A percentile compares a stretch with the other conserved stretches of the same genome.
Evolutionary conservation across 2,329 filamentous ascomycete genomes (phyloP).

Genomic region (Fusarium pseudocircinatum): DNA sequence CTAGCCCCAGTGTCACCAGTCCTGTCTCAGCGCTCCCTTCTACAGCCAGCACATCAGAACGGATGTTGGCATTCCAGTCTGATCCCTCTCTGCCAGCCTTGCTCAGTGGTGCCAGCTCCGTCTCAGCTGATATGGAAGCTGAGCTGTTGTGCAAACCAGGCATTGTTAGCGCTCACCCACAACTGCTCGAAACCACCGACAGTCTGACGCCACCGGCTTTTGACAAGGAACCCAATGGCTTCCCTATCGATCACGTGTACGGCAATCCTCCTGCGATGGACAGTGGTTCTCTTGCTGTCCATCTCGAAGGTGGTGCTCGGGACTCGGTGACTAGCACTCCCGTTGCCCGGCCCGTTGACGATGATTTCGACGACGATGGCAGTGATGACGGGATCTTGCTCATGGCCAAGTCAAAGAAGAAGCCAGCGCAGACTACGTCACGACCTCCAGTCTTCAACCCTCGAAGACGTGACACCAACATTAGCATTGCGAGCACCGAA

Average conservation of each 20-base stretch:
- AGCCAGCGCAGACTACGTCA: slow-evolving; percentile 40
- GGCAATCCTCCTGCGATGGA: slow-evolving; percentile 47
- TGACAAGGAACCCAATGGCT: slow-evolving; percentile 58
- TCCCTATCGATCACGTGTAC: slow-evolving; percentile 57
- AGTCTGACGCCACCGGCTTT: slow-evolving; percentile 64
- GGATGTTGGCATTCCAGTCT: slow-evolving; percentile 66
- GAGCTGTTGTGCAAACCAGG: slow-evolving; percentile 65
- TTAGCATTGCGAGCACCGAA: slow-evolving; percentile 69
- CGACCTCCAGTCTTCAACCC: slow-evolving; percentile 49
- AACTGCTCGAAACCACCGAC: slow-evolving; percentile 62
- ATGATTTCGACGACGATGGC: slow-evolving; percentile 60
- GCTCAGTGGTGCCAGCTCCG: slow-evolving; percentile 70
- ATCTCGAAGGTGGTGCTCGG: slow-evolving; percentile 34
- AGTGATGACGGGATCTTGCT: slow-evolving; percentile 65
- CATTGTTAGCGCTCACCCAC: slow-evolving; percentile 52
- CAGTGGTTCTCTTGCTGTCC: slow-evolving; percentile 46
- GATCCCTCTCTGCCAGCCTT: slow-evolving; percentile 72
- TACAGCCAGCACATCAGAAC: slow-evolving; percentile 55
- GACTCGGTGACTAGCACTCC: slow-evolving; percentile 43
- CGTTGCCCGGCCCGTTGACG: slow-evolving; percentile 44
- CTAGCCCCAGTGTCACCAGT: slow-evolving; percentile 63
- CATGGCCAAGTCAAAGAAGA: slow-evolving; percentile 64
- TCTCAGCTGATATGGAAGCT: slow-evolving; percentile 70
- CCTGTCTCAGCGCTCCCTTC: slow-evolving; percentile 56
- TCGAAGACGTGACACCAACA: slow-evolving; percentile 67